Evolutionary conservation across 768 basidiomycete species (phyloP).

Genomic region (Boletus reticuloceps): DNA sequence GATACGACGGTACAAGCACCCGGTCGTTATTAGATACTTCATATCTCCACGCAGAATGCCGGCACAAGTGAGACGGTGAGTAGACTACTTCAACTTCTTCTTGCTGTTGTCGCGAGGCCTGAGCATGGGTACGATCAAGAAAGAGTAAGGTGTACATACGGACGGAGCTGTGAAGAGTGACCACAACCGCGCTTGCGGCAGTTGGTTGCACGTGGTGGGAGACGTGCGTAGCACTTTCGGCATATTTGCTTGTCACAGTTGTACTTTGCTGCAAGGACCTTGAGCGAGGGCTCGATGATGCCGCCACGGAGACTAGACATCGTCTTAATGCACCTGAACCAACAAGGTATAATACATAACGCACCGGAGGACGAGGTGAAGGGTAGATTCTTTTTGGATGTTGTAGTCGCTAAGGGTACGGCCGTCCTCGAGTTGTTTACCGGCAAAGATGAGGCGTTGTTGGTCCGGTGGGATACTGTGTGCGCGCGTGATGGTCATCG

Average conservation of each 20-base stretch:
- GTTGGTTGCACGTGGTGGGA: conserved; percentile 99
- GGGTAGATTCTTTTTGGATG: conserved; percentile 97
- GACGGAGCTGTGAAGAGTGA: conserved; percentile 87
- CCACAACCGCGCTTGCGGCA: conserved; percentile 95
- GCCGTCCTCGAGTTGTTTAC: conserved; percentile 98
- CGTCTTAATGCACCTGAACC: neutral
- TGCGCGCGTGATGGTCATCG: conserved; percentile 29
- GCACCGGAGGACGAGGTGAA: conserved; percentile 94
- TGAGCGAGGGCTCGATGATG: conserved; percentile 98
- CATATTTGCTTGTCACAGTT: conserved; percentile 99
- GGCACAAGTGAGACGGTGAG: conserved; percentile 4
- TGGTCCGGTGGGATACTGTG: conserved; percentile 37
- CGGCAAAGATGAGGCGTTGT: conserved; percentile 55
- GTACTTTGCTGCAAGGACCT: conserved; percentile 95
- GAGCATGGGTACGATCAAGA: neutral
- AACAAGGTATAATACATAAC: conserved; percentile 19
- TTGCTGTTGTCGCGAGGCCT: conserved; percentile 47
- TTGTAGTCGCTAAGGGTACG: conserved; percentile 96
- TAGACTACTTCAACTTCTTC: conserved; percentile 91
- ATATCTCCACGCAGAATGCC: conserved; percentile 5
- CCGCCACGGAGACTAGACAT: conserved; percentile 47
- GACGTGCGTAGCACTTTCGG: conserved; percentile 99
- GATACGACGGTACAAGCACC: neutral
- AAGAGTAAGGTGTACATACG: conserved; percentile 49
- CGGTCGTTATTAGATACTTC: conserved; percentile 9